phyloP scores from a whole-genome alignment of 108 stramenopile species.

The Cyclostephanos invisitatus region DNA sequence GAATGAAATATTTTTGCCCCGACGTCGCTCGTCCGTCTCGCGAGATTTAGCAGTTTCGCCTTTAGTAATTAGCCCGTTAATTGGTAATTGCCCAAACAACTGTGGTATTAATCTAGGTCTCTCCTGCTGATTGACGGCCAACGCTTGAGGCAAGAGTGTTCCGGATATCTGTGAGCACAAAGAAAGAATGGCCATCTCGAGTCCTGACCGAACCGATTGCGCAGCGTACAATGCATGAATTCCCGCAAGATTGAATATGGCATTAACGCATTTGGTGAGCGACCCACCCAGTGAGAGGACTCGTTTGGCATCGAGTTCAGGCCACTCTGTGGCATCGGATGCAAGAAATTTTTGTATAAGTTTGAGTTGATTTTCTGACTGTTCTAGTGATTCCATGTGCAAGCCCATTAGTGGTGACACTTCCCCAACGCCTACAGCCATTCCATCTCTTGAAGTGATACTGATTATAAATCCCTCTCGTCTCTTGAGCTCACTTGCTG shows the following conservation, averaged over 20 bases:
- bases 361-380: constrained; percentile 56
- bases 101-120: constrained; percentile 8
- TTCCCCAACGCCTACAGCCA: constrained; percentile 80
- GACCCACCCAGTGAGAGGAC: constrained; percentile 63
- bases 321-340: constrained; percentile 13
- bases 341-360: constrained; percentile 41
- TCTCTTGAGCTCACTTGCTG: constrained; percentile 32
- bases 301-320: constrained; percentile 43
- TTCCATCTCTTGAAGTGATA: constrained; percentile 53
- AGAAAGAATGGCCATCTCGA: constrained; percentile 86
- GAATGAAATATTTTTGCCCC: constrained; percentile 30
- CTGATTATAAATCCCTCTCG: constrained; percentile 74
- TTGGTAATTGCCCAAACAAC: constrained; percentile 33
- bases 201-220: constrained; percentile 65
- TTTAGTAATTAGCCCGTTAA: constrained; percentile 76
- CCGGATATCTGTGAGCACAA: constrained; percentile 58
- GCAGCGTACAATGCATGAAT: constrained; percentile 33
- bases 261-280: constrained; percentile 46
- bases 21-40: background rate
- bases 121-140: constrained; percentile 30
- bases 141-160: constrained; percentile 60
- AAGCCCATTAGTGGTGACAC: constrained; percentile 72
- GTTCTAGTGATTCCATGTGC: constrained; percentile 69
- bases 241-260: constrained; percentile 28
- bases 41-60: constrained; percentile 9